Conservation (phyloP, 1,284 basidiomycete species). For the Earliella scabrosa region DNA sequence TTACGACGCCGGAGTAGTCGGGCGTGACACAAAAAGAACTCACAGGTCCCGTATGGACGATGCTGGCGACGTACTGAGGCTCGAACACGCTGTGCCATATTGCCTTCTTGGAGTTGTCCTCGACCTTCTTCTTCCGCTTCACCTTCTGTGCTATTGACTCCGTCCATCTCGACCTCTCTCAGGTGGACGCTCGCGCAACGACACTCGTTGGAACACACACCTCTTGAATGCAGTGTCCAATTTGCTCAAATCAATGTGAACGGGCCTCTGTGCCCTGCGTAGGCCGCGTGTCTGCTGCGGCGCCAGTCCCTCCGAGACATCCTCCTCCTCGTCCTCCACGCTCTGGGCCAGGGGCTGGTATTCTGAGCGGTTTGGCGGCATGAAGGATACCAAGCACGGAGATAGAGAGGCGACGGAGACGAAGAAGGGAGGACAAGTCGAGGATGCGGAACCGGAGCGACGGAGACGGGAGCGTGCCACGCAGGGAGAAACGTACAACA, state of each 20-base stretch:
- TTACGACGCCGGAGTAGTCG: neutral
- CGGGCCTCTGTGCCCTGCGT: conserved; percentile 55
- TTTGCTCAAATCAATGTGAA: conserved; percentile 75
- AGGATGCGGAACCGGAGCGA: neutral
- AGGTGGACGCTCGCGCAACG: neutral
- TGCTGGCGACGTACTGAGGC: conserved; percentile 41
- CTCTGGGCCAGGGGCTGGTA: conserved; percentile 72
- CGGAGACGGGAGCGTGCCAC: conserved; percentile 20
- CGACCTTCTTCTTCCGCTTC: conserved; percentile 76
- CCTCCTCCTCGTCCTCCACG: conserved; percentile 52
- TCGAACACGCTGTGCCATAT: conserved; percentile 84
- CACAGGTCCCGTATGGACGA: conserved; percentile 29
- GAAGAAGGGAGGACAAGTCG: neutral
- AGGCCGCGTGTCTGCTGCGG: conserved; percentile 41
- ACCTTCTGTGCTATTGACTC: conserved; percentile 82
- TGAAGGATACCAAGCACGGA: conserved; percentile 1
- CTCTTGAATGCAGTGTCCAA: conserved; percentile 83
- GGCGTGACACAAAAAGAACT: neutral
- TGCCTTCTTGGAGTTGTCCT: conserved; percentile 65
- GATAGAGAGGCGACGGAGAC: neutral
- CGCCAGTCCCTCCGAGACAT: conserved; percentile 45
- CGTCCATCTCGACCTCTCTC: conserved; percentile 66
- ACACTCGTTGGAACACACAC: conserved; percentile 37
- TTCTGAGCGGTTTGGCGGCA: conserved; percentile 58
- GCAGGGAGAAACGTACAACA: conserved; percentile 14